These are phyloP conservation scores for Trichosporon asahii DNA, from an alignment of 1,284 basidiomycete genomes.

Conservation along the genomic window DNA sequence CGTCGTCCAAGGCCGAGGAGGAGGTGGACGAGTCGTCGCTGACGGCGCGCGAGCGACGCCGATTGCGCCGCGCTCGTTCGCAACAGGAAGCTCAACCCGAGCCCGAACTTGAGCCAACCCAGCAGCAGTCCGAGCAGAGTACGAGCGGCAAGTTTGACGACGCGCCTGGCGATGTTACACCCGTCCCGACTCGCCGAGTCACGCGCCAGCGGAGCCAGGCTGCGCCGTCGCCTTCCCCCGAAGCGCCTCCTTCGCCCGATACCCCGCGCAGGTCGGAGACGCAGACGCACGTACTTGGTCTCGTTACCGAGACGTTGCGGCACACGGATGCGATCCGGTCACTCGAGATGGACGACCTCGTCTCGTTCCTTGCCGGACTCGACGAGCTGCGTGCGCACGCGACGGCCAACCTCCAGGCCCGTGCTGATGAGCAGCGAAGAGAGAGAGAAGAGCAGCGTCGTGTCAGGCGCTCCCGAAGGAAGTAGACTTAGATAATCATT, in stretches of 20 bases:
- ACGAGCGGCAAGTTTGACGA: conserved; percentile 7
- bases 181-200: background rate
- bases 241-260: background rate
- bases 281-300: conserved; percentile 31
- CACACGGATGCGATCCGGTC: conserved; percentile 26
- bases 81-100: conserved; percentile 20
- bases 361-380: conserved; percentile 28
- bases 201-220: background rate
- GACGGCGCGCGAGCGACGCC: background rate
- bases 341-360: conserved; percentile 36
- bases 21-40: background rate
- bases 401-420: conserved; percentile 10
- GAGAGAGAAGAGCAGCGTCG: conserved; percentile 1
- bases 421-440: conserved; percentile 12
- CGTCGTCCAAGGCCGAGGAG: conserved; percentile 6
- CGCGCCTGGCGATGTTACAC: conserved; percentile 18
- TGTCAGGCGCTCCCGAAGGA: background rate
- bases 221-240: background rate
- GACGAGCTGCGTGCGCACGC: conserved; percentile 34
- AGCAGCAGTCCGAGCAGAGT: background rate
- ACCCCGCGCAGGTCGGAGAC: conserved; percentile 31
- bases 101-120: conserved; percentile 27
- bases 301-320: conserved; percentile 30
- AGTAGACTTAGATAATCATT: background rate
- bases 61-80: conserved; percentile 6